phyloP scores from a whole-genome alignment of 345 rosid species.

The Boechera stricta region DNA sequence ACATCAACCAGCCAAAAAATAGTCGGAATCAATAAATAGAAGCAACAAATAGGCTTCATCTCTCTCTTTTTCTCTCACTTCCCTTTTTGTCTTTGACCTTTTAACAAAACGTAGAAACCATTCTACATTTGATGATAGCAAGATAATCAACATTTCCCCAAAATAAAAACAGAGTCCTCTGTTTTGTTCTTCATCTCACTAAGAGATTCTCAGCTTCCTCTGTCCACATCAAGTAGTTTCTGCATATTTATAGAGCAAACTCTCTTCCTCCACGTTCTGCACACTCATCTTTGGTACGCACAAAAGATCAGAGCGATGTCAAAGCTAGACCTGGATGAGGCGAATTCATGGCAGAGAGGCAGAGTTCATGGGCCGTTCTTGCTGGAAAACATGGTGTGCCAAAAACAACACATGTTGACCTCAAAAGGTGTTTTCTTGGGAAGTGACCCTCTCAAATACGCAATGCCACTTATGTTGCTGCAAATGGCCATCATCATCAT shows the following conservation, averaged over 20 bases:
- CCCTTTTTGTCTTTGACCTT: constrained; percentile 15
- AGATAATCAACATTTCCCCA: constrained; percentile 3
- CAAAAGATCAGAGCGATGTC: constrained; percentile 21
- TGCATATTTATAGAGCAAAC: not conserved
- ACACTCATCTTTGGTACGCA: not conserved
- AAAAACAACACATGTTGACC: constrained; percentile 32
- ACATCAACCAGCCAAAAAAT: constrained; percentile 44
- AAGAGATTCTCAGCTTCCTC: constrained; percentile 13
- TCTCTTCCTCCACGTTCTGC: constrained; percentile 1
- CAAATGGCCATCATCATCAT: constrained; percentile 41
- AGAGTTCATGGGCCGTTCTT: constrained; percentile 41
- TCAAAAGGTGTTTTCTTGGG: constrained; percentile 40
- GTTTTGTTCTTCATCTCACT: constrained; percentile 9
- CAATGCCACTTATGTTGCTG: constrained; percentile 39
- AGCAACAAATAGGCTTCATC: constrained; percentile 29
- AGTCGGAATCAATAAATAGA: constrained; percentile 37
- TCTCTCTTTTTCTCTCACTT: constrained; percentile 19
- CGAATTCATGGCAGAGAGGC: constrained; percentile 35
- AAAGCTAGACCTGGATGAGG: constrained; percentile 13
- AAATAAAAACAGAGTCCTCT: constrained; percentile 28
- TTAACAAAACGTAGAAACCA: not conserved
- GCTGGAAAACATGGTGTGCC: constrained; percentile 34
- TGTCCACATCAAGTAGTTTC: not conserved
- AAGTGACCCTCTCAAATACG: constrained; percentile 43
- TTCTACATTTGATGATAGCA: not conserved